Evolutionary conservation across 306 rosid species (phyloP).

Genomic region (Ochetophila trinervis): DNA sequence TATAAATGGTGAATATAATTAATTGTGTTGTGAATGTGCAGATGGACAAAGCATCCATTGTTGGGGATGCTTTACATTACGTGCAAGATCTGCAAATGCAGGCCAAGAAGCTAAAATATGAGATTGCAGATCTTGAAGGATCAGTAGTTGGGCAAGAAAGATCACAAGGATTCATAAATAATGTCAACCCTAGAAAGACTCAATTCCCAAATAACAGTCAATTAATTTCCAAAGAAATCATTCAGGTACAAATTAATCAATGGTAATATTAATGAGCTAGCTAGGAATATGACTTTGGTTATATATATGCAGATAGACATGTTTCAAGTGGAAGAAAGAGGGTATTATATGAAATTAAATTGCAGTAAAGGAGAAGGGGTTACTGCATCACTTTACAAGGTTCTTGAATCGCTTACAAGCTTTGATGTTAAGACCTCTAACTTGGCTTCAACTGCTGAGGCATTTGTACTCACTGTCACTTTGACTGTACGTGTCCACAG

Average conservation of each 20-base stretch:
- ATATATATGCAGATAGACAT: too few relatives aligned
- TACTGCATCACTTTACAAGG: slow-evolving; percentile 52
- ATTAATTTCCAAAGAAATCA: slow-evolving; percentile 39
- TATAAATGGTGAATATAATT: not conserved
- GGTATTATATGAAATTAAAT: slow-evolving; percentile 49
- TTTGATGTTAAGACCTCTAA: slow-evolving; percentile 61
- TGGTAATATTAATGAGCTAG: too few relatives aligned
- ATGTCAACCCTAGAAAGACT: slow-evolving; percentile 19
- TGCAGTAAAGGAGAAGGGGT: slow-evolving; percentile 62
- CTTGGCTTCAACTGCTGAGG: slow-evolving; percentile 45
- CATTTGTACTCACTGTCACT: slow-evolving; percentile 50
- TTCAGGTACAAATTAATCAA: slow-evolving; percentile 45
- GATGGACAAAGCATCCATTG: slow-evolving; percentile 91
- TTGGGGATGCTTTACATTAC: slow-evolving; percentile 68
- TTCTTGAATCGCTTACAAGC: slow-evolving; percentile 59
- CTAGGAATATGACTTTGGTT: too few relatives aligned
- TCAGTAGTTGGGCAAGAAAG: slow-evolving; percentile 36
- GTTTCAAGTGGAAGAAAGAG: too few relatives aligned
- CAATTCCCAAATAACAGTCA: slow-evolving; percentile 21
- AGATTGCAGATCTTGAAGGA: slow-evolving; percentile 66
- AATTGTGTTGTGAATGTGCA: slow-evolving; percentile 16
- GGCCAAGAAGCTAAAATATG: slow-evolving; percentile 58
- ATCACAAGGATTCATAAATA: slow-evolving; percentile 29
- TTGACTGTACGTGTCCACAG: slow-evolving; percentile 36
- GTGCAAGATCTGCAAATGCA: slow-evolving; percentile 61